Conservation (phyloP, 1,284 basidiomycete species). For the Agaricales sp. region DNA sequence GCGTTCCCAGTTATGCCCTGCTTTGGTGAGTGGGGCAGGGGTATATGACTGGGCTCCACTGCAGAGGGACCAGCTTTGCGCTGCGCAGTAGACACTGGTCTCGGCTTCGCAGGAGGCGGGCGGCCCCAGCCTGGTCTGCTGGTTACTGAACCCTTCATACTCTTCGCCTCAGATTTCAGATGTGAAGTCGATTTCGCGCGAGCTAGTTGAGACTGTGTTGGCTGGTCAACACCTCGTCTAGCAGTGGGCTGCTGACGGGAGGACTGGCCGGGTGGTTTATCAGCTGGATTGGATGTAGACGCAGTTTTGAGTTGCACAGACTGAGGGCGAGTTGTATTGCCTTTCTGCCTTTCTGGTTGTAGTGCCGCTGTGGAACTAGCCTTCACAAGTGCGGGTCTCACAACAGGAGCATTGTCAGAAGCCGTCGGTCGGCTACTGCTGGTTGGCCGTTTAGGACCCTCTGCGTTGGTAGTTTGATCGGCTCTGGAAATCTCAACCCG, state of each 20-base stretch:
- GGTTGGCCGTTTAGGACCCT: background rate
- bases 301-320: background rate
- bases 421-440: background rate
- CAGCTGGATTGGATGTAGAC: background rate
- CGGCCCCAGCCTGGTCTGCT: conserved; percentile 6
- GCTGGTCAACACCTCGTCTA: conserved; percentile 9
- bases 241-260: conserved; percentile 5
- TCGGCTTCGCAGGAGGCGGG: background rate
- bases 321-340: background rate
- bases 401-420: background rate
- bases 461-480: background rate
- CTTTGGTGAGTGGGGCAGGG: conserved; percentile 2
- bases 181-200: conserved; percentile 2
- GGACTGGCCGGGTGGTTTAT: conserved; percentile 1
- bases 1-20: conserved; percentile 8
- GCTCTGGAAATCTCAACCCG: background rate
- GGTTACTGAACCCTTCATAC: background rate
- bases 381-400: background rate
- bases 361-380: background rate
- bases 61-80: background rate
- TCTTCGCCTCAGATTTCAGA: background rate
- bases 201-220: conserved; percentile 11
- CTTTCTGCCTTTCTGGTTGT: background rate
- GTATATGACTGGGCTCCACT: background rate
- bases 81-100: background rate